Evolutionary conservation across 495 filamentous ascomycete species (phyloP).

Genomic region (Pyrenula massariospora): DNA sequence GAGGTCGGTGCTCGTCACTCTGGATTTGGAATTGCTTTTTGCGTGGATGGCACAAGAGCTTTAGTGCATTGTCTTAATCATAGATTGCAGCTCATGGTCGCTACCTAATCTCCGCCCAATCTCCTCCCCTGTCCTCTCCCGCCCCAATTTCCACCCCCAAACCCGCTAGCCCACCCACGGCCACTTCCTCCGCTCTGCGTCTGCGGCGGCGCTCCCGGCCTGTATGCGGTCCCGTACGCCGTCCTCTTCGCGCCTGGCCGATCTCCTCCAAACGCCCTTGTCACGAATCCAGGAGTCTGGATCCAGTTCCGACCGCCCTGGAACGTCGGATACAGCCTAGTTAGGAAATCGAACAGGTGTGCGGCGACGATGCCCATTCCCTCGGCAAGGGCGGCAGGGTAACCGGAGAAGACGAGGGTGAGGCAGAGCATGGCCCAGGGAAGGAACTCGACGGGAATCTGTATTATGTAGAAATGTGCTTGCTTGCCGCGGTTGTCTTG

Average conservation of each 20-base stretch:
- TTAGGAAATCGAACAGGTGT: conserved; percentile 78
- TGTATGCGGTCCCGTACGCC: conserved; percentile 49
- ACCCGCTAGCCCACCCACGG: conserved; percentile 20
- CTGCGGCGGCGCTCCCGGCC: conserved; percentile 11
- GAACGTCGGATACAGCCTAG: conserved; percentile 69
- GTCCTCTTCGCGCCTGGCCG: conserved; percentile 18
- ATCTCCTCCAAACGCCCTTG: conserved; percentile 35
- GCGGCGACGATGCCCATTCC: conserved; percentile 65
- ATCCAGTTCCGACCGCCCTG: conserved; percentile 66
- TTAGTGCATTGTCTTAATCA: too few relatives aligned
- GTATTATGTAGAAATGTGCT: conserved; percentile 61
- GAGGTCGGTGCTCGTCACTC: too few relatives aligned
- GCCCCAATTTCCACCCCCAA: conserved; percentile 42
- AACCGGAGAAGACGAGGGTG: conserved; percentile 47
- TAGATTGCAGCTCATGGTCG: too few relatives aligned
- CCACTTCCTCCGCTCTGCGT: conserved; percentile 5
- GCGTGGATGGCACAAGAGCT: too few relatives aligned
- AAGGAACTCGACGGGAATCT: conserved; percentile 60
- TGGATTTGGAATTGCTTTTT: too few relatives aligned
- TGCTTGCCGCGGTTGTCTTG: conserved; percentile 70
- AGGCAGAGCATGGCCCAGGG: conserved; percentile 65
- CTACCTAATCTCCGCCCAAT: conserved; percentile 41
- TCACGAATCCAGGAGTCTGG: conserved; percentile 54
- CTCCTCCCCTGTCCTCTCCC: conserved; percentile 54
- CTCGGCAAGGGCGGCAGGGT: conserved; percentile 37